Evolutionary conservation across 2,329 filamentous ascomycete species (phyloP).

Genomic region (Geosmithia morbida): DNA sequence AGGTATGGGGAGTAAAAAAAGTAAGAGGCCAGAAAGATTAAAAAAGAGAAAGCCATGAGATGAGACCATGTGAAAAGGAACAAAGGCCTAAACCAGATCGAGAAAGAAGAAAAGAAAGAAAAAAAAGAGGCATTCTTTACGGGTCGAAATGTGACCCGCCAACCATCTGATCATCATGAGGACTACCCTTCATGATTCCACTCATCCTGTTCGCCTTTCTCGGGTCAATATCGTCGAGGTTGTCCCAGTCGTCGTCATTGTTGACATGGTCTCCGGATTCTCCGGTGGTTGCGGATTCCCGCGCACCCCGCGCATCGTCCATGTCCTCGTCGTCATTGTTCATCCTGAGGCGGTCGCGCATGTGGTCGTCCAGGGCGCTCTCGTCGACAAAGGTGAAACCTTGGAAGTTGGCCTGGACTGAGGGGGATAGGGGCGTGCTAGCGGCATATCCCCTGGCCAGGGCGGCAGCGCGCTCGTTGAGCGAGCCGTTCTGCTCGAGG

Average conservation of each 20-base stretch:
- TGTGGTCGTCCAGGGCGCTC: slow-evolving; percentile 81
- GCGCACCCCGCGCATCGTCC: slow-evolving; percentile 28
- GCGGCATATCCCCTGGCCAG: slow-evolving; percentile 74
- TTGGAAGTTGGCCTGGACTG: slow-evolving; percentile 95
- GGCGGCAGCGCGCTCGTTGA: slow-evolving; percentile 83
- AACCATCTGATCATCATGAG: slow-evolving; percentile 50
- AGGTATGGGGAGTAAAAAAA: no score
- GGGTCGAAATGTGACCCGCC: slow-evolving; percentile 49
- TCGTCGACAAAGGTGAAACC: slow-evolving; percentile 99
- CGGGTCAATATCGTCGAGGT: slow-evolving; percentile 37
- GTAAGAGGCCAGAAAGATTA: no score
- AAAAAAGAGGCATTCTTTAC: slow-evolving; percentile 19
- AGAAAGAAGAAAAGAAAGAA: not conserved
- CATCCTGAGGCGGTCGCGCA: slow-evolving; percentile 34
- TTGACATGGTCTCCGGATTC: slow-evolving; percentile 5
- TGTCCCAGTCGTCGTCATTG: slow-evolving; percentile 39
- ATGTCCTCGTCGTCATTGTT: slow-evolving; percentile 49
- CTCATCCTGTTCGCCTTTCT: slow-evolving; percentile 46
- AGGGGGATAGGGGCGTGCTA: slow-evolving; percentile 84
- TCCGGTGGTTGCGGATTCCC: slow-evolving; percentile 3
- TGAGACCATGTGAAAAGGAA: no score
- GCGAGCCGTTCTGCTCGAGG: slow-evolving; percentile 68
- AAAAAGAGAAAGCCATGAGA: no score
- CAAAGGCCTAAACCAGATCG: no score
- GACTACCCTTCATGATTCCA: slow-evolving; percentile 41